Base-by-base conservation (phyloP, 768 basidiomycete genomes). In the Lentinus brumalis region DNA sequence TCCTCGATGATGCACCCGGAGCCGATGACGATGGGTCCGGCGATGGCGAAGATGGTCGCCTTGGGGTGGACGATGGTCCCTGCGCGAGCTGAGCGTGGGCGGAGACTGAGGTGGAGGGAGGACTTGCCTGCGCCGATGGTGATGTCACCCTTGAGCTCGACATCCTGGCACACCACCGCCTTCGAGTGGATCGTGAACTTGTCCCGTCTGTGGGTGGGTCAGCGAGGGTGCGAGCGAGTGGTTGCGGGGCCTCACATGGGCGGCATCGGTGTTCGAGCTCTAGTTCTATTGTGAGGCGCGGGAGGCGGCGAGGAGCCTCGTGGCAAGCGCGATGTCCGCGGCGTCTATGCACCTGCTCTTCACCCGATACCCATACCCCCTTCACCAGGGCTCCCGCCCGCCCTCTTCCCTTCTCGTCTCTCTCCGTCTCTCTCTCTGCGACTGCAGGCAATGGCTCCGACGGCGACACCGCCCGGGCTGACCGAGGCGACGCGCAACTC, bases 1-100 rank as follows among this genome's bases (percentile, higher is more conserved):
- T 99, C 97, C 70, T 98, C 97, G 59, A 98, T 85, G 67, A 98
- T 92, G 70, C 93, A 95, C 54, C 89, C 85, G 21, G 84, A 78
- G 14, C 95, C 96, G 55, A 99, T 89, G 47, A 94, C 81, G 65
- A 99, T 96, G 2, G 94, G 91, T 0, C 94, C 96, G 9, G 86
- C 88, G 57, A 94, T 84, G 14, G 96, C 95, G 67, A 96, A 91
- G 60, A 98, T 92, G 26, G 93, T 93, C 1, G 92, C 94, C 71
- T 96, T 94, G 0, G 96, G 96, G 65, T 98, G 96, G 21, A 98
- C 86, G 56, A 98, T 87, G 0, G 89, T 89, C 7, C 92, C 92
- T 89, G 67, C 4, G 46, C 4, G 14, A 60, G 44, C 18, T 29
- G 15, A 41, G 15, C 31, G 8, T 35, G n/a, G 16, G 41, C 12